A percentile compares a stretch with the other conserved stretches of the same genome.
Evolutionary conservation across 192 early-diverging fungal genomes (phyloP).

Genomic region (Podila minutissima): DNA sequence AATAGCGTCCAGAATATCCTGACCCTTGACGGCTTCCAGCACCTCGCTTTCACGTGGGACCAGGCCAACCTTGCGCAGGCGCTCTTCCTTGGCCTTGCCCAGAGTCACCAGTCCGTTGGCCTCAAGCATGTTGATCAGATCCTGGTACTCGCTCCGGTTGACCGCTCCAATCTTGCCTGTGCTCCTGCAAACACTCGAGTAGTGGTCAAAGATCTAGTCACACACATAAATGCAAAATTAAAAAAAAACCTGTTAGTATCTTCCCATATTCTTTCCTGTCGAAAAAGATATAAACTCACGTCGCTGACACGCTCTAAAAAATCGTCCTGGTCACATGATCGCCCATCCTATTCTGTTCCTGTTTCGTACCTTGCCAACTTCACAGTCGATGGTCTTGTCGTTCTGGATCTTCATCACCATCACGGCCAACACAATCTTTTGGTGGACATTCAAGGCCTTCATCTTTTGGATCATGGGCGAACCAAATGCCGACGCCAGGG

Average conservation of each 20-base stretch:
- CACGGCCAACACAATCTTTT: constrained; percentile 78
- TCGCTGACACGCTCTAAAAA: not conserved
- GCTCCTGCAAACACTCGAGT: constrained; percentile 60
- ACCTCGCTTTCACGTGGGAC: constrained; percentile 24
- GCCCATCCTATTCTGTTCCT: too few relatives aligned
- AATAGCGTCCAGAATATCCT: constrained; percentile 3
- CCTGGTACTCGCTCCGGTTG: constrained; percentile 78
- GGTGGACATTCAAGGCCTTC: constrained; percentile 78
- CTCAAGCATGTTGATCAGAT: constrained; percentile 79
- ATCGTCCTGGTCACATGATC: too few relatives aligned
- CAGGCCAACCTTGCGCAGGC: constrained; percentile 42
- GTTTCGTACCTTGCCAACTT: constrained; percentile 57
- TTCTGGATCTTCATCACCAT: constrained; percentile 59
- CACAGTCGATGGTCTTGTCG: constrained; percentile 58
- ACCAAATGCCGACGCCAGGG: constrained; percentile 69
- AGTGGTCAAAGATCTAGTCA: constrained; percentile 68
- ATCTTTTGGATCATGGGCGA: constrained; percentile 69
- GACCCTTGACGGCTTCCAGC: constrained; percentile 25
- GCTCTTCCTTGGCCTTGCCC: constrained; percentile 52
- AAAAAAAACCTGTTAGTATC: too few relatives aligned
- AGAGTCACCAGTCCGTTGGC: constrained; percentile 71
- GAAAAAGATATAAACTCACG: too few relatives aligned
- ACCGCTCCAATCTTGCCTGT: constrained; percentile 70
- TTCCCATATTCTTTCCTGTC: too few relatives aligned
- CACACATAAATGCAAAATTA: not conserved